Evolutionary conservation across 495 filamentous ascomycete genomes (phyloP), one percentile per base, ranked within the genome.

Genomic region (Aspergillus affinis): DNA sequence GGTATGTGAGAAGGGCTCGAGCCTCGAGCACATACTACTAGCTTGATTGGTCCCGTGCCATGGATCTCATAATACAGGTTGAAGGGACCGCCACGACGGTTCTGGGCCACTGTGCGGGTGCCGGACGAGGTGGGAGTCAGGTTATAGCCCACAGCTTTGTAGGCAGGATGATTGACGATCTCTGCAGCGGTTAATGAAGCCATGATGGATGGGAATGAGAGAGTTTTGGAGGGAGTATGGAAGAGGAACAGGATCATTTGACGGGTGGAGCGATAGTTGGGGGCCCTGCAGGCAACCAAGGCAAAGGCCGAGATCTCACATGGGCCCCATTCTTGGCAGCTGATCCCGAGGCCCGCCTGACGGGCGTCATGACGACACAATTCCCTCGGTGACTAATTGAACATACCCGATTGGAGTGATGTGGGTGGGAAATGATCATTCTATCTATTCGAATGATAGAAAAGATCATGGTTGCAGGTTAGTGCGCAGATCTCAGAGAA

Each of bases 1-100:
- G 36, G 52, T 27, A 2, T 50, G 29, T 15, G 9, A 46, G 13
- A 15, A 36, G 20, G 36, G 36, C 36, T n/a, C 36, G 41, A 46
- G 41, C 36, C 36, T n/a, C 36, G 41, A 46, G 41, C 36, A 81
- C 88, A 53, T 81, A 93, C 90, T 59, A 93, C 77, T 47, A 94
- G 70, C 64, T 87, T 85, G 27, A 82, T 75, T 12, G 85, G 82
- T 0, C 91, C 91, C 26, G 80, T 76, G 47, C 91, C 91, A 75
- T 96, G 91, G 32, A 92, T 80, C 67, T 95, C 89, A 76, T 86
- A 92, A 49, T 82, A 77, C 53, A 93, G 85, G 10, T 88, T 81
- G 54, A 91, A 72, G 0, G 89, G 89, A 0, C 89, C 88, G 20
- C 88, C 88, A 20, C 68, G 68, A 62, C 90, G 76, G 30, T 77